These are phyloP conservation scores for Saccharum hybrid DNA, from an alignment of 202 grass and related monocot species.

Conservation along the genomic window DNA sequence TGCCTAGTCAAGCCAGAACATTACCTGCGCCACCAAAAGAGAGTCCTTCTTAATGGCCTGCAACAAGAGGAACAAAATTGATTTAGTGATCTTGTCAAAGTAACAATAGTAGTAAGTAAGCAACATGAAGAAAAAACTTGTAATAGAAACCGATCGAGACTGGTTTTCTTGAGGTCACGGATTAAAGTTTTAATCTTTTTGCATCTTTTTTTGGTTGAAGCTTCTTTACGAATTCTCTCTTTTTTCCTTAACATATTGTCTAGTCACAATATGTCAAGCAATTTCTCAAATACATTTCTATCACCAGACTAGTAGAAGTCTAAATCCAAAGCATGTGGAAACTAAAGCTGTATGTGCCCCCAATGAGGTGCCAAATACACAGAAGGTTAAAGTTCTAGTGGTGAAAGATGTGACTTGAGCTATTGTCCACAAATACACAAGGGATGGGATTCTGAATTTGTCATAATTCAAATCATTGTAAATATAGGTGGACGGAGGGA, in stretches of 20 bases:
- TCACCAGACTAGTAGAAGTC: background rate
- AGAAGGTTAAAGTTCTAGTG: too few relatives aligned
- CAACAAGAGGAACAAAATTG: background rate
- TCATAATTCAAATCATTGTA: too few relatives aligned
- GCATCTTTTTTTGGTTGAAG: background rate
- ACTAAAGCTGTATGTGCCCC: background rate
- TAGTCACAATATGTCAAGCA: background rate
- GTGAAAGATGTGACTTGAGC: too few relatives aligned
- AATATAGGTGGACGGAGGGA: too few relatives aligned
- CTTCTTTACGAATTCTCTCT: background rate
- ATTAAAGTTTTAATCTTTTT: background rate
- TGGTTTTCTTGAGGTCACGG: background rate
- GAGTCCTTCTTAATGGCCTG: slow-evolving; percentile 38
- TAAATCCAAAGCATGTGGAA: background rate
- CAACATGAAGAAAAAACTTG: background rate
- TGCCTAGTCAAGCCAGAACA: background rate
- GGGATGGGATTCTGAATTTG: too few relatives aligned
- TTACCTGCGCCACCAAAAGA: slow-evolving; percentile 47
- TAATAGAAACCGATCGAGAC: background rate
- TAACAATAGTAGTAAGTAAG: background rate
- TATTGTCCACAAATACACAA: too few relatives aligned
- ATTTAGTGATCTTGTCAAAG: background rate
- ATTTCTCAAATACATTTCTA: background rate
- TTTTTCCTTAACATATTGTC: background rate
- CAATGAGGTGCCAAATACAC: too few relatives aligned